These are phyloP conservation scores for Parachaetomium inaequale DNA, from an alignment of 495 filamentous ascomycete genomes.

Conservation along the genomic window DNA sequence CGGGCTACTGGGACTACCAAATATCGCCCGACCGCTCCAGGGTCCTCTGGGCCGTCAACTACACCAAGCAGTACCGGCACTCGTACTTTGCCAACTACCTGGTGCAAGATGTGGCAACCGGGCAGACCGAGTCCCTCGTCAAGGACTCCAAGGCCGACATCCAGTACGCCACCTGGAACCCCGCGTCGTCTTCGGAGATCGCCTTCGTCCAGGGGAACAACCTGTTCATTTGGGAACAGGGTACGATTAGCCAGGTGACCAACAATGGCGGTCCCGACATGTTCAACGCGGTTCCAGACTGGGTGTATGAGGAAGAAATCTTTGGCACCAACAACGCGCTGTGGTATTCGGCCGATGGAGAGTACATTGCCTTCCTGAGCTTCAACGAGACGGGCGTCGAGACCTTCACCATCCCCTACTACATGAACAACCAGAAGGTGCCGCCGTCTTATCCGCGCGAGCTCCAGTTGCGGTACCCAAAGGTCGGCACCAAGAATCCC, in stretches of 20 bases:
- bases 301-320: slow-evolving; percentile 63
- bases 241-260: slow-evolving; percentile 48
- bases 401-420: slow-evolving; percentile 56
- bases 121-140: slow-evolving; percentile 43
- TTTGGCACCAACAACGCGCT: slow-evolving; percentile 47
- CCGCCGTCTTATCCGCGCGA: slow-evolving; percentile 52
- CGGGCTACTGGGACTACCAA: slow-evolving; percentile 32
- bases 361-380: slow-evolving; percentile 53
- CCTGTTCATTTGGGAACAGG: slow-evolving; percentile 50
- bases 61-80: slow-evolving; percentile 56
- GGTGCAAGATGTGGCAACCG: slow-evolving; percentile 47
- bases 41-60: slow-evolving; percentile 52
- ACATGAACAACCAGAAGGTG: slow-evolving; percentile 46
- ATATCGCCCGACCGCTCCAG: slow-evolving; percentile 41
- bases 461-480: slow-evolving; percentile 53
- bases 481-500: slow-evolving; percentile 56
- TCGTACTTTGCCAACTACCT: slow-evolving; percentile 58
- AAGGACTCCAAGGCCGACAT: slow-evolving; percentile 51
- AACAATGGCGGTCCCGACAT: slow-evolving; percentile 50
- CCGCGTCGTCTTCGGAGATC: slow-evolving; percentile 41
- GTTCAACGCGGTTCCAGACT: slow-evolving; percentile 59
- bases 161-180: slow-evolving; percentile 54
- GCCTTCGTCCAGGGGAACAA: slow-evolving; percentile 57
- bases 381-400: slow-evolving; percentile 58
- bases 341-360: slow-evolving; percentile 58